Conservation (phyloP, 139 green algal species). For the Tetradesmus obliquus region DNA sequence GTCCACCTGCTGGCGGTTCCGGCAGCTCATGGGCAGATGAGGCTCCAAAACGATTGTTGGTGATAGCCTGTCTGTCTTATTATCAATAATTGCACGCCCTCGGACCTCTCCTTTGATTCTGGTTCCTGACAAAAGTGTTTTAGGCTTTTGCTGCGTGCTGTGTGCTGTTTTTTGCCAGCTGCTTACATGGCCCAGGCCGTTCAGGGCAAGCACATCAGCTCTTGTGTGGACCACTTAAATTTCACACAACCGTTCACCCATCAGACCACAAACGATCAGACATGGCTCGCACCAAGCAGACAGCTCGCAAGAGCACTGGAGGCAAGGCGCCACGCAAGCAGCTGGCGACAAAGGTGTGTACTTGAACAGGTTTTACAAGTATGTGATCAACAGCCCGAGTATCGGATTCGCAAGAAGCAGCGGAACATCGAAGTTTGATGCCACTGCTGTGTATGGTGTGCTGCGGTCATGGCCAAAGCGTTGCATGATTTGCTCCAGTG, state of each 20-base stretch:
- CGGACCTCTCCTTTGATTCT: neutral
- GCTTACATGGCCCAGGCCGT: neutral
- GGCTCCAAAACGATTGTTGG: too few species aligned
- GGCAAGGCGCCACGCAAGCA: conserved; percentile 94
- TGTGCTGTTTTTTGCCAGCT: neutral
- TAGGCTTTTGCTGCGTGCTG: neutral
- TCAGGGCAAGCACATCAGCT: too few species aligned
- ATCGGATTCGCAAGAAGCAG: neutral
- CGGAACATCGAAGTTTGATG: neutral
- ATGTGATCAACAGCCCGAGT: neutral
- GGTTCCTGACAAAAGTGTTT: neutral
- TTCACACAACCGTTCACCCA: neutral
- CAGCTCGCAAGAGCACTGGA: conserved; percentile 93
- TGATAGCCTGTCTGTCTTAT: neutral
- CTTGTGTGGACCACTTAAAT: neutral
- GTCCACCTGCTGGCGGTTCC: neutral
- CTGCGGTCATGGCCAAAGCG: neutral
- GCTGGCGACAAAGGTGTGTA: conserved; percentile 89
- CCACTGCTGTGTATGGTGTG: neutral
- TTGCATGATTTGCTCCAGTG: neutral
- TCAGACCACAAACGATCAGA: neutral
- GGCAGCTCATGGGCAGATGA: neutral
- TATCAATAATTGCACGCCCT: neutral
- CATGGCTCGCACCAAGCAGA: conserved; percentile 95
- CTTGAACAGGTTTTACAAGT: neutral